phyloP scores from a whole-genome alignment of 192 early-diverging fungal species.

The Coemansia asiatica region DNA sequence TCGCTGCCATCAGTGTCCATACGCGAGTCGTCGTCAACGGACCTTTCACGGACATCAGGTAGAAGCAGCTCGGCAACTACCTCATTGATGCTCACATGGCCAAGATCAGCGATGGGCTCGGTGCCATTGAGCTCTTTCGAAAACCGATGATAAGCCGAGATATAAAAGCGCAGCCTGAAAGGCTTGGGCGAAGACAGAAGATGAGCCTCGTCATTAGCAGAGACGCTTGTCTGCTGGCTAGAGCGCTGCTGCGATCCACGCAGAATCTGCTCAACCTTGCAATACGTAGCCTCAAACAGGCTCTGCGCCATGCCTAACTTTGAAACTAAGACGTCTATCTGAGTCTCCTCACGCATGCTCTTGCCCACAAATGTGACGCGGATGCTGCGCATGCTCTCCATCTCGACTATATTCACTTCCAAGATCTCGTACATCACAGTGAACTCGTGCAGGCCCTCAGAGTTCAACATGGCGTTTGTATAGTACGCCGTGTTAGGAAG shows the following conservation, averaged over 20 bases:
- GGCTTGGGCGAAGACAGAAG: slow-evolving; percentile 27
- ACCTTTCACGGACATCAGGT: neutral
- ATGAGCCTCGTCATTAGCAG: neutral
- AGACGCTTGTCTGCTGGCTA: slow-evolving; percentile 11
- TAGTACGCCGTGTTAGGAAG: slow-evolving; percentile 28
- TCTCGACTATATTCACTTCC: slow-evolving; percentile 75
- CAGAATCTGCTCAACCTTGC: slow-evolving; percentile 50
- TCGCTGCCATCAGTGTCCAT: slow-evolving; percentile 1
- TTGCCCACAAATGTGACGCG: slow-evolving; percentile 69
- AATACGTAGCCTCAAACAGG: slow-evolving; percentile 55
- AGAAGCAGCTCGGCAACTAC: slow-evolving; percentile 23
- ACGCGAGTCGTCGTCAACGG: neutral
- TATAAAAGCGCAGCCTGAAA: slow-evolving; percentile 60
- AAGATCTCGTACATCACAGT: slow-evolving; percentile 82
- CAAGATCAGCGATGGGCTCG: slow-evolving; percentile 55
- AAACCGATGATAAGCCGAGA: slow-evolving; percentile 57
- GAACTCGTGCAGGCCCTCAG: slow-evolving; percentile 27
- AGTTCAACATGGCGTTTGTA: slow-evolving; percentile 15
- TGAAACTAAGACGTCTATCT: slow-evolving; percentile 68
- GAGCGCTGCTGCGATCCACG: slow-evolving; percentile 12
- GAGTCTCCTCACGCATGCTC: slow-evolving; percentile 66
- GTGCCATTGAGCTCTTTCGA: slow-evolving; percentile 36
- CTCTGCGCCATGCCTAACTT: slow-evolving; percentile 58
- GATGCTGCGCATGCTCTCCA: slow-evolving; percentile 76
- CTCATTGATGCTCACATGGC: slow-evolving; percentile 36